These are phyloP conservation scores for Chaetomiaceae sp. DNA, from an alignment of 2,329 filamentous ascomycete genomes.

Conservation along the genomic window DNA sequence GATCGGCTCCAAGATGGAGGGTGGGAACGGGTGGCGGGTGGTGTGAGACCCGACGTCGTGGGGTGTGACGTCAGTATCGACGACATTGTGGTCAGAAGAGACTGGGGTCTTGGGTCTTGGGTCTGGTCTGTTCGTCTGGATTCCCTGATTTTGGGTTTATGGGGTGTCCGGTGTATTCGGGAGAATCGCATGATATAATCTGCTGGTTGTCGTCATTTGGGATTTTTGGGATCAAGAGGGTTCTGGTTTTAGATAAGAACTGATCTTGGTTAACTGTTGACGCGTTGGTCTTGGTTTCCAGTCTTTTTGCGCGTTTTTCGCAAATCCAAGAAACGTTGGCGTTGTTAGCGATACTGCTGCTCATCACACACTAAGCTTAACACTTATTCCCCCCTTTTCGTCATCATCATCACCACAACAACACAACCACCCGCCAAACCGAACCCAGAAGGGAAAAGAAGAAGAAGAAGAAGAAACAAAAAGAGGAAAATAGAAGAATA, in stretches of 20 bases:
- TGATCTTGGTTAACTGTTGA: too few relatives aligned
- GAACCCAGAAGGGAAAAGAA: too few relatives aligned
- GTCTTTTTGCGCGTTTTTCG: too few relatives aligned
- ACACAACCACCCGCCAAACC: too few relatives aligned
- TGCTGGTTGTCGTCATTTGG: slow-evolving; percentile 6
- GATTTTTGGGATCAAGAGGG: not conserved
- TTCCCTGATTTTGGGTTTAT: slow-evolving; percentile 12
- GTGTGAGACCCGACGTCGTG: not conserved
- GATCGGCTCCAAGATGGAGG: slow-evolving; percentile 1
- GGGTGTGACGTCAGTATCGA: slow-evolving; percentile 21
- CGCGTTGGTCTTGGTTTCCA: too few relatives aligned
- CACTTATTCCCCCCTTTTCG: slow-evolving; percentile 3
- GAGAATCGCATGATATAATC: not conserved
- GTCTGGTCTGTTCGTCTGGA: not conserved
- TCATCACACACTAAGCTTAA: not conserved
- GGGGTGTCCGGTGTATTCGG: too few relatives aligned
- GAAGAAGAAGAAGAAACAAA: not conserved
- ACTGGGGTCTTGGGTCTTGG: too few relatives aligned
- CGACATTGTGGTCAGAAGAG: slow-evolving; percentile 9
- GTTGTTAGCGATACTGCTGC: slow-evolving; percentile 5
- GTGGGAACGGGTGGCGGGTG: slow-evolving; percentile 8
- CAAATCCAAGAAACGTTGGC: not conserved
- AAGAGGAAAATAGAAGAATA: not conserved
- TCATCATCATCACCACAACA: too few relatives aligned
- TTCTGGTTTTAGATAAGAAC: too few relatives aligned